A percentile compares a stretch with the other conserved stretches of the same genome.
Conservation (phyloP, 495 filamentous ascomycete species). For the Aspergillus olivimuriae region DNA sequence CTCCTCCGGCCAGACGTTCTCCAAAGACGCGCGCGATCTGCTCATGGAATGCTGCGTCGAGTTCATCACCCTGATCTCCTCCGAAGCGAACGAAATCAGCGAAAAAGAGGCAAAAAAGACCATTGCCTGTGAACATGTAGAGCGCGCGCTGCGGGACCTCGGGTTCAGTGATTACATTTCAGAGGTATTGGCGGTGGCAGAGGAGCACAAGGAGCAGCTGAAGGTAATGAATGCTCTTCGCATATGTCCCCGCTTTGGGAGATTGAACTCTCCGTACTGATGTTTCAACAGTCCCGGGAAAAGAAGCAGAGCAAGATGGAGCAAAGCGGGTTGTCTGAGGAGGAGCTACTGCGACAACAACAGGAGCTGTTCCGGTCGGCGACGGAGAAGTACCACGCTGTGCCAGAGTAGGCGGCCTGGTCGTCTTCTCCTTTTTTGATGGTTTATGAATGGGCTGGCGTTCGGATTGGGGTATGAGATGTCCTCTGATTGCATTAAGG, state of each 20-base stretch:
- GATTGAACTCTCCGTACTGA: neutral
- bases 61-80: slow-evolving; percentile 95
- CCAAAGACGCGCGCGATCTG: slow-evolving; percentile 88
- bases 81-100: slow-evolving; percentile 95
- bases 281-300: slow-evolving; percentile 65
- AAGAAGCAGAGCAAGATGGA: slow-evolving; percentile 97
- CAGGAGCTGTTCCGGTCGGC: slow-evolving; percentile 86
- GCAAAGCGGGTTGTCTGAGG: slow-evolving; percentile 81
- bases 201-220: slow-evolving; percentile 85
- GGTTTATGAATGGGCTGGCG: slow-evolving; percentile 30
- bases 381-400: slow-evolving; percentile 63
- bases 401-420: slow-evolving; percentile 27
- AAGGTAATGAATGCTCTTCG: slow-evolving; percentile 55
- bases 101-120: slow-evolving; percentile 99
- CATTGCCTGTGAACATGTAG: slow-evolving; percentile 93
- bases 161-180: slow-evolving; percentile 87
- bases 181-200: slow-evolving; percentile 78
- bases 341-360: slow-evolving; percentile 82
- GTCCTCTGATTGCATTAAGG: neutral
- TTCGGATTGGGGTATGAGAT: slow-evolving; percentile 4
- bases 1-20: slow-evolving; percentile 65
- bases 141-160: slow-evolving; percentile 81
- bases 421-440: slow-evolving; percentile 20
- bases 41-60: slow-evolving; percentile 99
- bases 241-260: neutral